These are phyloP conservation scores for Gonapodya sp. DNA, from an alignment of 192 early-diverging fungal genomes.

Conservation along the genomic window DNA sequence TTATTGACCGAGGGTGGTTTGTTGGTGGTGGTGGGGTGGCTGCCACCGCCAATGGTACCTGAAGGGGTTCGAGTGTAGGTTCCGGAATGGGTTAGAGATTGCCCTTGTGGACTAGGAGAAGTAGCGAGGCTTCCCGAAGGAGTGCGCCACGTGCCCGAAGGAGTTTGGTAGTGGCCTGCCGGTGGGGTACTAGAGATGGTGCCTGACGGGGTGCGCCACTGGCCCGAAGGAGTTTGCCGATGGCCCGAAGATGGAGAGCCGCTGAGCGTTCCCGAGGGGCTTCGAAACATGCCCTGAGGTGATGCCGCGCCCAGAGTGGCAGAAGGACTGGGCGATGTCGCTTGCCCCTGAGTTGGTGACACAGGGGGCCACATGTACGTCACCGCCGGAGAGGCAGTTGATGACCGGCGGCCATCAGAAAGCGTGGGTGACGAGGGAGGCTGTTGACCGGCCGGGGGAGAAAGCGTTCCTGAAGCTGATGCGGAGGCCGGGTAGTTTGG, in stretches of 20 bases:
- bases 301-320: too few relatives aligned
- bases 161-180: too few relatives aligned
- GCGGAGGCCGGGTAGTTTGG: not conserved
- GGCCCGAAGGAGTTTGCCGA: not conserved
- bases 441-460: not conserved
- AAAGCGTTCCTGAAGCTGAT: not conserved
- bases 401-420: not conserved
- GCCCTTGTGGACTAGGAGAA: too few relatives aligned
- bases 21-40: not conserved
- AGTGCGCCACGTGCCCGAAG: too few relatives aligned
- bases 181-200: not conserved
- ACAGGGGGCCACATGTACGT: not conserved
- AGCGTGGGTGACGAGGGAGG: not conserved
- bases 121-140: too few relatives aligned
- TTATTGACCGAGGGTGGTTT: not conserved
- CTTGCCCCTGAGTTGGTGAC: not conserved
- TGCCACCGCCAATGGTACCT: not conserved
- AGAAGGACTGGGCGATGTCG: not conserved
- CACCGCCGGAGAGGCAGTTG: not conserved
- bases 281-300: too few relatives aligned
- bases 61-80: not conserved
- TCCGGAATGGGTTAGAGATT: too few relatives aligned
- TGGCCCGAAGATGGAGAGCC: too few relatives aligned
- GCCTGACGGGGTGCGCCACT: not conserved
- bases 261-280: too few relatives aligned